Conservation (phyloP, 83 land plant species). For the Thuja plicata region DNA sequence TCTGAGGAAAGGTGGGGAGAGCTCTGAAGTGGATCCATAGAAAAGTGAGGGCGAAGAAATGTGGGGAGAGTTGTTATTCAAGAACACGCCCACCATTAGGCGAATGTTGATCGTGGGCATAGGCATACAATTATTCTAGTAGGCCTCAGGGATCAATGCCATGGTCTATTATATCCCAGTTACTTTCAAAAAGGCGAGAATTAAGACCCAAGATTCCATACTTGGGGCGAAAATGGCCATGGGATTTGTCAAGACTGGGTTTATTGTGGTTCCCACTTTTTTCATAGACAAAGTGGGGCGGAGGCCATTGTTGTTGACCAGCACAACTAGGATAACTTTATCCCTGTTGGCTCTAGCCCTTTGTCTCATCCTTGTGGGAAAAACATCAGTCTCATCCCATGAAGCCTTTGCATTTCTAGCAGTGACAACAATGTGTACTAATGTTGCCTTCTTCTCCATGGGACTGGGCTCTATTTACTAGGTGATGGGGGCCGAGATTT, state of each 20-base stretch:
- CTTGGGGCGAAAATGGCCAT: slow-evolving; percentile 55
- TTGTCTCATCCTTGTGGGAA: too few species aligned
- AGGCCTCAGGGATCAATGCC: slow-evolving; percentile 36
- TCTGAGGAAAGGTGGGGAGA: background rate
- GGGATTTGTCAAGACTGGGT: slow-evolving; percentile 50
- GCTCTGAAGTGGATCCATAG: background rate
- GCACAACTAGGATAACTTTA: too few species aligned
- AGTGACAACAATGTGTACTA: too few species aligned
- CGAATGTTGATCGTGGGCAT: slow-evolving; percentile 22
- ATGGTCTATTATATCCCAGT: slow-evolving; percentile 32
- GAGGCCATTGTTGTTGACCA: too few species aligned
- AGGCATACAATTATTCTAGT: slow-evolving; percentile 39
- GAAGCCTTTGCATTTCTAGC: too few species aligned
- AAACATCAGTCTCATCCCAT: too few species aligned
- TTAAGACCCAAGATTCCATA: slow-evolving; percentile 3
- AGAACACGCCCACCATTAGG: slow-evolving; percentile 20
- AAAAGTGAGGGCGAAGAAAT: slow-evolving; percentile 20
- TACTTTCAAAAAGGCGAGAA: slow-evolving; percentile 30
- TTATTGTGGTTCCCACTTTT: slow-evolving; percentile 57
- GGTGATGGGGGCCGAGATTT: too few species aligned
- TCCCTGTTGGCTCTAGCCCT: too few species aligned
- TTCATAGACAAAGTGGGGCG: slow-evolving; percentile 53
- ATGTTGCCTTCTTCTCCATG: too few species aligned
- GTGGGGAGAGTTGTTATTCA: slow-evolving; percentile 14
- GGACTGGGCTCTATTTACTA: too few species aligned